Evolutionary conservation across 768 basidiomycete genomes (phyloP).

Genomic region (Lactarius indigo): DNA sequence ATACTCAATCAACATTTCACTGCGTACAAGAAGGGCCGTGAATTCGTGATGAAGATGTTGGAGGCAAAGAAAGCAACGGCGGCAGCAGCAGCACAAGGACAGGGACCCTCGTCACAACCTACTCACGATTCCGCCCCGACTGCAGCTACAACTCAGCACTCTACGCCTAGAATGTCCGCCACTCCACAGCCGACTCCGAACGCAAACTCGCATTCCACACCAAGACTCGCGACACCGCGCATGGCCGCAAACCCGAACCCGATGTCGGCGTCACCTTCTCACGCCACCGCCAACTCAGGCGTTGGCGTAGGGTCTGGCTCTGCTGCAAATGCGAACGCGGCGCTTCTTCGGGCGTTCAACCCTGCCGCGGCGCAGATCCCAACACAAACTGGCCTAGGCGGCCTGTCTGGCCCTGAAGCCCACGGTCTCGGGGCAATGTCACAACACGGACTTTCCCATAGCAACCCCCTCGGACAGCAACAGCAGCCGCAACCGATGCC

Average conservation of each 20-base stretch:
- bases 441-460: slow-evolving; percentile 8
- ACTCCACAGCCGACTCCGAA: slow-evolving; percentile 10
- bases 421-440: not conserved
- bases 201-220: slow-evolving; percentile 9
- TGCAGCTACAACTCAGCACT: slow-evolving; percentile 7
- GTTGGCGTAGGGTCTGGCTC: not conserved
- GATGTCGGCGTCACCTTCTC: not conserved
- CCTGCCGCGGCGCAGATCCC: slow-evolving; percentile 6
- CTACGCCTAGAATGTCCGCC: slow-evolving; percentile 7
- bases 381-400: slow-evolving; percentile 2
- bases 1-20: not conserved
- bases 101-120: slow-evolving; percentile 9
- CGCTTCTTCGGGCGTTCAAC: slow-evolving; percentile 11
- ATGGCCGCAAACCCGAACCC: slow-evolving; percentile 7
- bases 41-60: not conserved
- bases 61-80: slow-evolving; percentile 1
- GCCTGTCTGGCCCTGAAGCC: not conserved
- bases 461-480: slow-evolving; percentile 3
- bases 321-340: slow-evolving; percentile 4
- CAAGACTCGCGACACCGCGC: slow-evolving; percentile 10
- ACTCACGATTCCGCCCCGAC: not conserved
- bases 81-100: slow-evolving; percentile 12
- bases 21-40: slow-evolving; percentile 3
- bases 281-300: not conserved
- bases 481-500: slow-evolving; percentile 1